A percentile compares a stretch with the other conserved stretches of the same genome.
These are phyloP conservation scores for Aspergillus eucalypticola DNA, from an alignment of 2,329 filamentous ascomycete species.

Conservation along the genomic window DNA sequence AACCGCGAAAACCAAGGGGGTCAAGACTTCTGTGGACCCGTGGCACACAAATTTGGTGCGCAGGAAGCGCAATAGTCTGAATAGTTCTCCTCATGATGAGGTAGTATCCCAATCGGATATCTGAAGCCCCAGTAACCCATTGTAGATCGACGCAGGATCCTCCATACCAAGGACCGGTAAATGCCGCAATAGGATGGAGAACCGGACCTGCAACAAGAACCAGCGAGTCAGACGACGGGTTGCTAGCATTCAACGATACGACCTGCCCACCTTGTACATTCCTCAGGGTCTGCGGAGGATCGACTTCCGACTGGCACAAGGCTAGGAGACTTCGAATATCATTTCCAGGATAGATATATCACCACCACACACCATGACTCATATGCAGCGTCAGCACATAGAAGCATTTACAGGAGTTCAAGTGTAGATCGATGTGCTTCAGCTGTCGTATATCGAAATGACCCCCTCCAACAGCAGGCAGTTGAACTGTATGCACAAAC, in stretches of 20 bases:
- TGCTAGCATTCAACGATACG: slow-evolving; percentile 11
- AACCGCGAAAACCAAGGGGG: background rate
- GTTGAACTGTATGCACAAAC: background rate
- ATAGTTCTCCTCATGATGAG: background rate
- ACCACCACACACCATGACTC: slow-evolving; percentile 1
- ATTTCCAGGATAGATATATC: background rate
- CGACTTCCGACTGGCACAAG: background rate
- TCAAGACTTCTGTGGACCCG: slow-evolving; percentile 9
- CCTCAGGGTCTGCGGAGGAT: slow-evolving; percentile 11
- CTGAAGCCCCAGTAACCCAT: slow-evolving; percentile 15
- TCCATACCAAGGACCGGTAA: slow-evolving; percentile 24
- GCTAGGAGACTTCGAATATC: background rate
- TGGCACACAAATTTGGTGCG: slow-evolving; percentile 9
- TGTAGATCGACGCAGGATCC: slow-evolving; percentile 13
- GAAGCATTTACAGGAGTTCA: background rate
- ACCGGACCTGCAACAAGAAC: slow-evolving; percentile 9
- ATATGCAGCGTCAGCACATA: background rate
- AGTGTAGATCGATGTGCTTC: background rate
- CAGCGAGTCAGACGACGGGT: slow-evolving; percentile 21
- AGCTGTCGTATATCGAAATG: background rate
- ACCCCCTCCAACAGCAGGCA: background rate
- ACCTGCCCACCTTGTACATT: slow-evolving; percentile 19
- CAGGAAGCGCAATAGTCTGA: background rate
- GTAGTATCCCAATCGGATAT: background rate
- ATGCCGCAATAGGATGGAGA: slow-evolving; percentile 14